phyloP scores from a whole-genome alignment of 2,329 filamentous ascomycete genomes.

The Fusarium luffae region DNA sequence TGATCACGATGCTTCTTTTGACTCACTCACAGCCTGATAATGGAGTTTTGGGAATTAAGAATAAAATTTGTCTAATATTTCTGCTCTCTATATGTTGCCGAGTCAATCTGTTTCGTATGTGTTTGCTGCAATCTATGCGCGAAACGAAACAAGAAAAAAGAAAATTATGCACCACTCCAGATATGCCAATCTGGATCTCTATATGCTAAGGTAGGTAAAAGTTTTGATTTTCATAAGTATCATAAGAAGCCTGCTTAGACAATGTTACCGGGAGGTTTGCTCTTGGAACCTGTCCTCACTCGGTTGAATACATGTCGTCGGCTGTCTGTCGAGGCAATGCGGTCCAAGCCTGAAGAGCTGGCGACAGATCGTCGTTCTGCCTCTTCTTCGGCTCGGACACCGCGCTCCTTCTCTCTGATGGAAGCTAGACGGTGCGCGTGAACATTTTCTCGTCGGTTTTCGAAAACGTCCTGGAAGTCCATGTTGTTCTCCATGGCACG shows the following conservation, averaged over 20 bases:
- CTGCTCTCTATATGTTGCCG: background rate
- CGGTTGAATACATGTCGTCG: conserved; percentile 48
- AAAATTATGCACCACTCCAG: conserved; percentile 25
- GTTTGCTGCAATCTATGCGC: conserved; percentile 13
- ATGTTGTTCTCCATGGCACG: conserved; percentile 51
- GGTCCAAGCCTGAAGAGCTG: conserved; percentile 47
- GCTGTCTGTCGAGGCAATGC: conserved; percentile 41
- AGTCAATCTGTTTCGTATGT: background rate
- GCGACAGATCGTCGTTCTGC: conserved; percentile 41
- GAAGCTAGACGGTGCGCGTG: conserved; percentile 52
- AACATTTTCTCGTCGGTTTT: conserved; percentile 53
- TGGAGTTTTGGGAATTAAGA: background rate
- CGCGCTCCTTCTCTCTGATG: conserved; percentile 53
- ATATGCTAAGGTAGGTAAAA: conserved; percentile 3
- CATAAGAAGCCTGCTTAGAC: conserved; percentile 43
- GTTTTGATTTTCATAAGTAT: conserved; percentile 30
- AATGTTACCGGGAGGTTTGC: conserved; percentile 41
- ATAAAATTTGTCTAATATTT: background rate
- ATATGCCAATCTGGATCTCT: conserved; percentile 27
- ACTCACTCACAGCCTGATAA: background rate
- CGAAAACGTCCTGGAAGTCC: conserved; percentile 61
- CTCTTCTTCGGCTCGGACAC: conserved; percentile 44
- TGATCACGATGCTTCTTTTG: background rate
- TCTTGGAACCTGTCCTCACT: conserved; percentile 47
- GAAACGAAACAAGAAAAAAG: background rate